Conservation (phyloP, 1,284 basidiomycete genomes). For the Sanghuangporus sanghuang region DNA sequence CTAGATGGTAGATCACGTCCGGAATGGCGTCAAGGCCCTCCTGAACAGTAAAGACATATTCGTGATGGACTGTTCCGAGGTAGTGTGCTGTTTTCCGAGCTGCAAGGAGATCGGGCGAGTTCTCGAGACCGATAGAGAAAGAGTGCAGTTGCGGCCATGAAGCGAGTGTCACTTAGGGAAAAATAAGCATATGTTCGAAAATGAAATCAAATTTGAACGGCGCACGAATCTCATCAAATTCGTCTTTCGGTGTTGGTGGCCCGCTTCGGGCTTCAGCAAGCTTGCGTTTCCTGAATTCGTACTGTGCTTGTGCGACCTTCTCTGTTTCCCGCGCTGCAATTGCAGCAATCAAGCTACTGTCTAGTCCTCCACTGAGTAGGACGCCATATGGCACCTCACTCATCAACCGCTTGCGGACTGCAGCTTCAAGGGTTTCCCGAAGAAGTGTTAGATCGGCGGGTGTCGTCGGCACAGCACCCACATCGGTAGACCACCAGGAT, state of each 20-base stretch:
- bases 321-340: slow-evolving; percentile 98
- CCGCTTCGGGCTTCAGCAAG: slow-evolving; percentile 50
- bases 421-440: slow-evolving; percentile 83
- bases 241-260: slow-evolving; percentile 46
- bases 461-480: slow-evolving; percentile 55
- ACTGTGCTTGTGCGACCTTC: slow-evolving; percentile 80
- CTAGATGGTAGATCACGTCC: slow-evolving; percentile 97
- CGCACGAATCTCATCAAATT: slow-evolving; percentile 50
- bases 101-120: slow-evolving; percentile 93
- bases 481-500: slow-evolving; percentile 75
- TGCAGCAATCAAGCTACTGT: slow-evolving; percentile 93
- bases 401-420: slow-evolving; percentile 96
- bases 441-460: slow-evolving; percentile 67
- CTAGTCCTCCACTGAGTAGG: slow-evolving; percentile 90
- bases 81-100: slow-evolving; percentile 92
- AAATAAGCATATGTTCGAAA: slow-evolving; percentile 20
- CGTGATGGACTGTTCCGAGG: slow-evolving; percentile 95
- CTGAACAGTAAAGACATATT: slow-evolving; percentile 98
- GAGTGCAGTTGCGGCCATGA: slow-evolving; percentile 98
- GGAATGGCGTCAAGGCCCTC: slow-evolving; percentile 97
- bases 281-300: slow-evolving; percentile 60
- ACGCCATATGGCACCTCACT: slow-evolving; percentile 99
- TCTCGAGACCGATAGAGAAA: slow-evolving; percentile 94
- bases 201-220: not conserved
- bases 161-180: slow-evolving; percentile 56